These are phyloP conservation scores for Ogataea pini DNA, from an alignment of 805 yeast genomes.

Conservation along the genomic window DNA sequence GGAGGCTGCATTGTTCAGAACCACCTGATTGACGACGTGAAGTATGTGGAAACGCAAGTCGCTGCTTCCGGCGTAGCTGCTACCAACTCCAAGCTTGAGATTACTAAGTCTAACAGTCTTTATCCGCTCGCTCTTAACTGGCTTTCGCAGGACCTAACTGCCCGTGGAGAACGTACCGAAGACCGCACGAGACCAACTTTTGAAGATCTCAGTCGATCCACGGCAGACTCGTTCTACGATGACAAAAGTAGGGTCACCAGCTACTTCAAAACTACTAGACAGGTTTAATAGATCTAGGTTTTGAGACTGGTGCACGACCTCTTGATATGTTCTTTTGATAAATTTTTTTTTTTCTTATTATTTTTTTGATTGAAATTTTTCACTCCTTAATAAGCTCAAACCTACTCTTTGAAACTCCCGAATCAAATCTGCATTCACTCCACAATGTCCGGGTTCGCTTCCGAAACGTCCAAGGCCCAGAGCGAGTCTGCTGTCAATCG, in stretches of 20 bases:
- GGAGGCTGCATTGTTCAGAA: conserved; percentile 56
- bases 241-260: conserved; percentile 46
- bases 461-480: conserved; percentile 11
- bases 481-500: conserved; percentile 29
- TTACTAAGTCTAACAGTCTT: conserved; percentile 51
- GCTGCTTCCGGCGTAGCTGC: conserved; percentile 9
- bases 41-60: conserved; percentile 28
- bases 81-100: conserved; percentile 30
- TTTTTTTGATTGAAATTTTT: neutral
- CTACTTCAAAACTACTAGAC: conserved; percentile 55
- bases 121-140: conserved; percentile 76
- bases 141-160: conserved; percentile 54
- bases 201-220: conserved; percentile 52
- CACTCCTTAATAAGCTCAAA: neutral
- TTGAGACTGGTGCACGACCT: conserved; percentile 7
- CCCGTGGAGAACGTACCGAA: conserved; percentile 57
- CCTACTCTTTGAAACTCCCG: too few relatives aligned
- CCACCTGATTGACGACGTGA: conserved; percentile 36
- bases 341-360: conserved; percentile 6
- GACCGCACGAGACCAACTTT: conserved; percentile 47
- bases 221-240: conserved; percentile 43
- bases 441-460: conserved; percentile 1
- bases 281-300: conserved; percentile 4
- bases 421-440: neutral
- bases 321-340: too few relatives aligned